These are phyloP conservation scores for Suillus variegatus DNA, from an alignment of 768 basidiomycete genomes.

Conservation along the genomic window DNA sequence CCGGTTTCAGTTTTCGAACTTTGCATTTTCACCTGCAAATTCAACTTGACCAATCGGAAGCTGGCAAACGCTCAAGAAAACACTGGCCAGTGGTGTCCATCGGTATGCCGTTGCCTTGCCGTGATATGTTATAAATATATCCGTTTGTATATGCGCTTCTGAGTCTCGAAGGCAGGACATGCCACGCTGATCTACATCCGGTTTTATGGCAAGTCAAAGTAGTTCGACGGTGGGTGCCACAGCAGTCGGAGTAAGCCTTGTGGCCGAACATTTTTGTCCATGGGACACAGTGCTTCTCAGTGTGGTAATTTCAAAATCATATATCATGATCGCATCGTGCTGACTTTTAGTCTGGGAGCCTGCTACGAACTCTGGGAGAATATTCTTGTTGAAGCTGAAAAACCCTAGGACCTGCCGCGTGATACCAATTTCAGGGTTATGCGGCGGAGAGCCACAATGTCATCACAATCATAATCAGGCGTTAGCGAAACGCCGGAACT, in stretches of 20 bases:
- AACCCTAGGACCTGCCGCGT: not conserved
- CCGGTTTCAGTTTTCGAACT: too few relatives aligned
- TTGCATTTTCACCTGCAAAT: not conserved
- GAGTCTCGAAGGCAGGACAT: not conserved
- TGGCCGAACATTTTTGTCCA: not conserved
- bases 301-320: not conserved
- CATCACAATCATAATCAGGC: not conserved
- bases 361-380: not conserved
- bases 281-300: not conserved
- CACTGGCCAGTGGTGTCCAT: not conserved
- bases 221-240: not conserved
- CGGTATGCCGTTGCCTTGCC: not conserved
- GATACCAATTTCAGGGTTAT: not conserved
- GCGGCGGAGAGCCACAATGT: not conserved
- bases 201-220: not conserved
- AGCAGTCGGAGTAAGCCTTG: not conserved
- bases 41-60: not conserved
- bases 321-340: not conserved
- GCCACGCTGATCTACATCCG: not conserved
- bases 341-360: not conserved
- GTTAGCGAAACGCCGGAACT: conserved; percentile 2
- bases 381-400: not conserved
- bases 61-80: not conserved
- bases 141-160: not conserved
- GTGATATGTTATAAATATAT: not conserved